These are phyloP conservation scores for Bidens hawaiensis DNA, from an alignment of 140 eudicot species.

Conservation along the genomic window DNA sequence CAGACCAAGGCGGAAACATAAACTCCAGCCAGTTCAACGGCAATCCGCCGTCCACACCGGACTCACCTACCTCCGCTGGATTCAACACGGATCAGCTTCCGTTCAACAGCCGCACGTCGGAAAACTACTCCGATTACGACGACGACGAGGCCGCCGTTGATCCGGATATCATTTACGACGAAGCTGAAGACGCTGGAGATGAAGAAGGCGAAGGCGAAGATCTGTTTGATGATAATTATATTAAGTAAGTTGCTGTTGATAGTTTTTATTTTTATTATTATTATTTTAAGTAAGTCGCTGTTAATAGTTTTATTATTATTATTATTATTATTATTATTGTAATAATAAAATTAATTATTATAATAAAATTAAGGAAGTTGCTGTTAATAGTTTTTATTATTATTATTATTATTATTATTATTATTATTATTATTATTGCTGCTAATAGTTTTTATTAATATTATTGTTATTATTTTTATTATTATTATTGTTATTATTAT, in stretches of 20 bases:
- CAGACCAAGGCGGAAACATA: constrained; percentile 39
- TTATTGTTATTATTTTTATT: too few species aligned
- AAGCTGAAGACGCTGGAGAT: constrained; percentile 43
- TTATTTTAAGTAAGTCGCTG: too few species aligned
- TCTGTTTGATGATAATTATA: constrained; percentile 67
- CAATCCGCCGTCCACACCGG: constrained; percentile 64
- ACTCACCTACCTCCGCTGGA: constrained; percentile 78
- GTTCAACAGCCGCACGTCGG: constrained; percentile 63
- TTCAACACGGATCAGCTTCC: constrained; percentile 96
- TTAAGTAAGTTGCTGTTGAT: constrained; percentile 43
- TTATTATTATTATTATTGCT: too few species aligned
- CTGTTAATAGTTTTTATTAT: too few species aligned
- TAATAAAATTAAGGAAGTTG: too few species aligned
- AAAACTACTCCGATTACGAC: constrained; percentile 65
- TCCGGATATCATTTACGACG: constrained; percentile 64
- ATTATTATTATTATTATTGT: too few species aligned
- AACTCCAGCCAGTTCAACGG: constrained; percentile 34
- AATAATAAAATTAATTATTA: too few species aligned
- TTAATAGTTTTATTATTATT: too few species aligned
- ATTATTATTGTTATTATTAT: too few species aligned
- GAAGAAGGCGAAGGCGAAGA: constrained; percentile 96
- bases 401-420: too few species aligned
- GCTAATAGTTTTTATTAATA: too few species aligned
- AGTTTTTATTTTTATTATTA: too few species aligned
- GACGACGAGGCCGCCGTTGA: constrained; percentile 91